Evolutionary conservation across 352 stramenopile species (phyloP).

Genomic region (Aphanomyces euteiches): DNA sequence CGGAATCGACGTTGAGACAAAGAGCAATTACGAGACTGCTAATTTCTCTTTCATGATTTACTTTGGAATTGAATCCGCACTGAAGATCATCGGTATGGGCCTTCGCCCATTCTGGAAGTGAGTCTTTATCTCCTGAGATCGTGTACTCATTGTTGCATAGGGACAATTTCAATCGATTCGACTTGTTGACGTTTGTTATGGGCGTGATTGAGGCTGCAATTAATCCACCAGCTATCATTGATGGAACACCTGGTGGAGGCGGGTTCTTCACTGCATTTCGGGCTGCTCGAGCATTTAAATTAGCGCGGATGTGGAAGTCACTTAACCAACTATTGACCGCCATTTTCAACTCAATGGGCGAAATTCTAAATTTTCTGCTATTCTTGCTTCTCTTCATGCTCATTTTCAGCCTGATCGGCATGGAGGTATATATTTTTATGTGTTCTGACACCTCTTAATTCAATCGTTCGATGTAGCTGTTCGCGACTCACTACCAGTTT

Average conservation of each 20-base stretch:
- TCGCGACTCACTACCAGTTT: slow-evolving; percentile 90
- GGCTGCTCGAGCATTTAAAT: slow-evolving; percentile 65
- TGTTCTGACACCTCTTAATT: background rate
- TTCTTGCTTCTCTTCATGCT: slow-evolving; percentile 92
- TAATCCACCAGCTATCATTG: slow-evolving; percentile 25
- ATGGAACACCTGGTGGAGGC: slow-evolving; percentile 23
- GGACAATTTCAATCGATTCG: slow-evolving; percentile 36
- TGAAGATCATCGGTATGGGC: slow-evolving; percentile 81
- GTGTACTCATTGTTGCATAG: background rate
- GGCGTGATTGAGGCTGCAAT: slow-evolving; percentile 32
- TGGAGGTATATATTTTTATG: slow-evolving; percentile 38
- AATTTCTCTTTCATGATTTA: slow-evolving; percentile 57
- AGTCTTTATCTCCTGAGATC: background rate
- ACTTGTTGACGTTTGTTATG: slow-evolving; percentile 34
- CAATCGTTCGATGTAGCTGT: slow-evolving; percentile 62
- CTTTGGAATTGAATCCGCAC: slow-evolving; percentile 46
- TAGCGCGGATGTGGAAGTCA: slow-evolving; percentile 86
- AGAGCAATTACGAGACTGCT: slow-evolving; percentile 48
- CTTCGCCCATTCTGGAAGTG: slow-evolving; percentile 22
- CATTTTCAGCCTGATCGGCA: slow-evolving; percentile 89
- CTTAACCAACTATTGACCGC: slow-evolving; percentile 87
- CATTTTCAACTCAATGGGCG: slow-evolving; percentile 83
- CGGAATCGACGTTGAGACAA: slow-evolving; percentile 43
- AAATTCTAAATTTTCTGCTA: slow-evolving; percentile 90
- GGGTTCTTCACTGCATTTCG: slow-evolving; percentile 54